Percentiles rank a stretch among this genome's conserved stretches.
Evolutionary conservation across 2,329 filamentous ascomycete genomes (phyloP).

Genomic region (Xylariaceae sp.): DNA sequence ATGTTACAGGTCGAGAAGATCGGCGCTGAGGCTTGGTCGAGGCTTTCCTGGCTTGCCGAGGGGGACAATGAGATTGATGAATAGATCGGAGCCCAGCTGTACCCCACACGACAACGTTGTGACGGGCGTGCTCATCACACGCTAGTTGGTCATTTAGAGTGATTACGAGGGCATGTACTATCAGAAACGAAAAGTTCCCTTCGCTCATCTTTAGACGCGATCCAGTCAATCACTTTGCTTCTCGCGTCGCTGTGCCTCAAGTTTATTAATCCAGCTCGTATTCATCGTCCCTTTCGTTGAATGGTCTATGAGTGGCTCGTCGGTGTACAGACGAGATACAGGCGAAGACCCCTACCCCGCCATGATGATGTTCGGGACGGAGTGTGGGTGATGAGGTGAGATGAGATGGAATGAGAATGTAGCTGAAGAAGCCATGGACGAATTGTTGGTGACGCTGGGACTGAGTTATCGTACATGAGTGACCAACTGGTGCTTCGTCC

Average conservation of each 20-base stretch:
- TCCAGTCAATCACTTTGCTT: constrained; percentile 11
- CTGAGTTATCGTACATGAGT: too few relatives aligned
- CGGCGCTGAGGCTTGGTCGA: constrained; percentile 9
- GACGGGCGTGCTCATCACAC: constrained; percentile 16
- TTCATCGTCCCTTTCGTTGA: background rate
- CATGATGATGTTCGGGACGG: constrained; percentile 3
- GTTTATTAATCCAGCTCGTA: constrained; percentile 8
- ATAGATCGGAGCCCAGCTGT: constrained; percentile 14
- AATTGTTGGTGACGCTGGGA: too few relatives aligned
- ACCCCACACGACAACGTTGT: constrained; percentile 21
- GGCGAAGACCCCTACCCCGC: background rate
- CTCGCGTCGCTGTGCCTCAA: constrained; percentile 9
- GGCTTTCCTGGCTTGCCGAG: constrained; percentile 2
- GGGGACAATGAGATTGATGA: background rate
- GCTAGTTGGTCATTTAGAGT: constrained; percentile 2
- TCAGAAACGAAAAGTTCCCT: too few relatives aligned
- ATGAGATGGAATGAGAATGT: too few relatives aligned
- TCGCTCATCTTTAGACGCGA: background rate
- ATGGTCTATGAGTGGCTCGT: background rate
- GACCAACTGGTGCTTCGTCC: too few relatives aligned
- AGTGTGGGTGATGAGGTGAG: too few relatives aligned
- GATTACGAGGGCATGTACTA: constrained; percentile 3
- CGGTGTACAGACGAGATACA: background rate
- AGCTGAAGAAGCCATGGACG: too few relatives aligned
- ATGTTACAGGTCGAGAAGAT: constrained; percentile 5